Percentiles rank a stretch among this genome's conserved stretches.
These are phyloP conservation scores for Lipomyces yamadae DNA, from an alignment of 805 yeast species.

Conservation along the genomic window DNA sequence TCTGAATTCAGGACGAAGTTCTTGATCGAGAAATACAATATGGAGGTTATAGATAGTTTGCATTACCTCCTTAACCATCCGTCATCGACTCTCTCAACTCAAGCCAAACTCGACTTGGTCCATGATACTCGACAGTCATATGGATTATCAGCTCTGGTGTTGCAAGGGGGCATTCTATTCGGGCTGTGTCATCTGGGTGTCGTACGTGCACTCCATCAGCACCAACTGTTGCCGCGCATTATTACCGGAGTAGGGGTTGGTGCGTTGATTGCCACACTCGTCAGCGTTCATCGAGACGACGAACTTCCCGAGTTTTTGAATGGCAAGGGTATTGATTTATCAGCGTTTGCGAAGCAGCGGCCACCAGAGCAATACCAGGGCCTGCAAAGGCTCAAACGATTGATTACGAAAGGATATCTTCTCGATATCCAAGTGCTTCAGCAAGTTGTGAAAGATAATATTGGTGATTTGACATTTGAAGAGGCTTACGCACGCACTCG, in stretches of 20 bases:
- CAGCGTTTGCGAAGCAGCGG: slow-evolving; percentile 19
- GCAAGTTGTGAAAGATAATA: slow-evolving; percentile 71
- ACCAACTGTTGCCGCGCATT: slow-evolving; percentile 78
- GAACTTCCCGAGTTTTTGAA: slow-evolving; percentile 57
- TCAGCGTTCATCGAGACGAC: slow-evolving; percentile 71
- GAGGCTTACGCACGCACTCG: slow-evolving; percentile 85
- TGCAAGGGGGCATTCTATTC: slow-evolving; percentile 94
- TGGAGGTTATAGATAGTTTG: slow-evolving; percentile 73
- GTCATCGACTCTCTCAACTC: slow-evolving; percentile 46
- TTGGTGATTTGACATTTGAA: slow-evolving; percentile 89
- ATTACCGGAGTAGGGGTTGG: slow-evolving; percentile 94
- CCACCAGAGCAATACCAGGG: slow-evolving; percentile 14
- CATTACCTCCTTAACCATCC: slow-evolving; percentile 53
- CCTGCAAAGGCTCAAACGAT: slow-evolving; percentile 55
- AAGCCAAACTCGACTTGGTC: slow-evolving; percentile 71
- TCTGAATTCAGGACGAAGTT: slow-evolving; percentile 65
- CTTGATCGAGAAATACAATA: slow-evolving; percentile 83
- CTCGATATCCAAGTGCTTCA: slow-evolving; percentile 82
- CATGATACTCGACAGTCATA: slow-evolving; percentile 84
- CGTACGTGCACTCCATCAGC: slow-evolving; percentile 76
- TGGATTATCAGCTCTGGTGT: slow-evolving; percentile 86
- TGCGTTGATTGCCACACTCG: slow-evolving; percentile 85
- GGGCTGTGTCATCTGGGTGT: slow-evolving; percentile 95
- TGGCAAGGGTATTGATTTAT: slow-evolving; percentile 30
- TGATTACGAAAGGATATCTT: slow-evolving; percentile 78